Base-by-base conservation (phyloP, 2,329 filamentous ascomycete genomes). In the Elsinoe batatas region DNA sequence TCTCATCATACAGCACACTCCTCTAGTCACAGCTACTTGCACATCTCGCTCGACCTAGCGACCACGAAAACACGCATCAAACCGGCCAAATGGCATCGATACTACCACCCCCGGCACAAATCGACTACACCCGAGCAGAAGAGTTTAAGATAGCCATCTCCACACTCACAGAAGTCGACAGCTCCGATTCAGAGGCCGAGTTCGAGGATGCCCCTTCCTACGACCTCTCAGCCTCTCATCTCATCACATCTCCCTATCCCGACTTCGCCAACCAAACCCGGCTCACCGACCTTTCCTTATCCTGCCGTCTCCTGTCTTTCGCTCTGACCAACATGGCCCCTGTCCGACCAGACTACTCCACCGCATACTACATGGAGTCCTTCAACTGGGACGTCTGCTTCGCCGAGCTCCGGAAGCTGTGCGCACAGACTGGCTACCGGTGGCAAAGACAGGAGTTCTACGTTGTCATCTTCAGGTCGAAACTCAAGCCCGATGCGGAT, bases 381-480 rank as follows among this genome's bases (percentile, higher is more conserved):
- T 91, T 95, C 73, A 94, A 95, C 69, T 93, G 88, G 83, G 59
- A 68, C 2, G 72, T 79, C 40, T 76, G 89, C 12, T 73, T 93
- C 10, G 70, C 72, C 3, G 72, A 78, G 32, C 71, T 93, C 53
- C 76, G 72, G 56, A 65, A 72, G 1, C 72, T 90, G 2, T 71
- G 75, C 10, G 62, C 63, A 2, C 67, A 71, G 7, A 76, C 77
- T 11, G 71, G 71, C 5, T 71, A 78, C 60, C 58, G 57, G 1
- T 91, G 86, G 82, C 78, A 74, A 54, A 73, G 77, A 58, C 79
- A 77, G 50, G 77, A 74, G 26, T 95, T 91, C 73, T 95, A 91
- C 71, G 83, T 93, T 56, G 89, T 95, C 38, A 84, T 84, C 3
- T 95, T 95, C 71, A 80, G 88, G 13, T 91, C 87, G 5, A 79